phyloP scores from a whole-genome alignment of 1,284 basidiomycete genomes.

The Singerocomus rubriflavus region DNA sequence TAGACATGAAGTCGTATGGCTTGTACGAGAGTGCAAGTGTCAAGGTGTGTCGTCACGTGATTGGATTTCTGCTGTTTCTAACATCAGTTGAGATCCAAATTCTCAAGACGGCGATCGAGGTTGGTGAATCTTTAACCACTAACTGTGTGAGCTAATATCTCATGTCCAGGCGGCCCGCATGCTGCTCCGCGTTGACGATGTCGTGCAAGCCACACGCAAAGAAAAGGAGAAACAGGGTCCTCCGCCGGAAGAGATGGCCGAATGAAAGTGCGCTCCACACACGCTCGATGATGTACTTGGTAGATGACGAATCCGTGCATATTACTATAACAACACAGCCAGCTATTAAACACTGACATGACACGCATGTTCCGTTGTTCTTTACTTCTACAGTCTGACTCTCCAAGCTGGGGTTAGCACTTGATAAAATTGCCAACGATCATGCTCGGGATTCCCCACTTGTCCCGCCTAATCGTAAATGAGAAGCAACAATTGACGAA shows the following conservation, averaged over 20 bases:
- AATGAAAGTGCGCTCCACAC: constrained; percentile 10
- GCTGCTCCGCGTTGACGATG: constrained; percentile 92
- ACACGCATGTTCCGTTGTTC: neutral
- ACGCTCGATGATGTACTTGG: neutral
- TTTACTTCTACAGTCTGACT: neutral
- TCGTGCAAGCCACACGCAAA: constrained; percentile 81
- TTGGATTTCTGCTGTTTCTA: neutral
- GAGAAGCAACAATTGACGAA: constrained; percentile 93
- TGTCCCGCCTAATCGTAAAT: constrained; percentile 91
- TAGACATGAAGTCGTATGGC: constrained; percentile 94
- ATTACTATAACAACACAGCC: constrained; percentile 9
- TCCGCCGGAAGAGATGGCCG: constrained; percentile 55
- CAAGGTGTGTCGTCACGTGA: constrained; percentile 52
- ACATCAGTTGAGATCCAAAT: constrained; percentile 72
- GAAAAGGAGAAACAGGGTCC: constrained; percentile 49
- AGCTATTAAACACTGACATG: constrained; percentile 10
- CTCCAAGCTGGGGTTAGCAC: constrained; percentile 34
- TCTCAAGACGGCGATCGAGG: constrained; percentile 96
- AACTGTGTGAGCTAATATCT: neutral
- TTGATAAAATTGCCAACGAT: constrained; percentile 86
- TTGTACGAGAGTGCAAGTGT: constrained; percentile 95
- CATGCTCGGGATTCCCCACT: constrained; percentile 90
- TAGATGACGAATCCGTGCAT: constrained; percentile 5
- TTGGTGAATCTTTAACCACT: constrained; percentile 26
- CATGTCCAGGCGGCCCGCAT: constrained; percentile 74